phyloP scores from a whole-genome alignment of 2,329 filamentous ascomycete species.

The Beauveria rudraprayagi region DNA sequence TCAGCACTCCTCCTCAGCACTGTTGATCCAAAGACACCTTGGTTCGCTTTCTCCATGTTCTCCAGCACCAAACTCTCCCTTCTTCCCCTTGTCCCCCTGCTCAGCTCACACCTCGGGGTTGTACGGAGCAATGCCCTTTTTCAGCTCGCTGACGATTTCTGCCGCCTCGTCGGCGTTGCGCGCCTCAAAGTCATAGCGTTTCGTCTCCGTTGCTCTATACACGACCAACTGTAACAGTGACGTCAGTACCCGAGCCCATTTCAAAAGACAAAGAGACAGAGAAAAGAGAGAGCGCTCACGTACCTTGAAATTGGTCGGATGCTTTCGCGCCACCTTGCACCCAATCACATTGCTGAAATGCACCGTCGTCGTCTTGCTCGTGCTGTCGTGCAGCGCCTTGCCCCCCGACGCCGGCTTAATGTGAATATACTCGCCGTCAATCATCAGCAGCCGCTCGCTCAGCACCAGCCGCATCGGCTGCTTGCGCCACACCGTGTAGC shows the following conservation, averaged over 20 bases:
- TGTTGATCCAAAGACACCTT: too few relatives aligned
- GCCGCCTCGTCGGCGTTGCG: conserved; percentile 61
- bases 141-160: conserved; percentile 73
- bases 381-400: conserved; percentile 55
- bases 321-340: conserved; percentile 71
- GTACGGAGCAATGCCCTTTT: conserved; percentile 65
- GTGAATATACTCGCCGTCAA: conserved; percentile 81
- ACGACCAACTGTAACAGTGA: conserved; percentile 49
- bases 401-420: conserved; percentile 66
- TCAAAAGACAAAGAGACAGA: neutral
- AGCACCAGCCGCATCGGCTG: conserved; percentile 75
- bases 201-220: conserved; percentile 67
- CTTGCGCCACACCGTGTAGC: conserved; percentile 73
- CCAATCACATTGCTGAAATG: conserved; percentile 77
- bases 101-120: conserved; percentile 33
- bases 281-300: conserved; percentile 14
- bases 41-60: neutral
- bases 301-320: conserved; percentile 74
- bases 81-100: neutral
- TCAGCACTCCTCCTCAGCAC: too few relatives aligned
- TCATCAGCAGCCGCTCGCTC: conserved; percentile 67
- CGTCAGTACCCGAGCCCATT: neutral
- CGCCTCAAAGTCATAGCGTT: conserved; percentile 82
- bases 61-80: neutral
- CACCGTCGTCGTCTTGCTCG: conserved; percentile 68